A percentile compares a stretch with the other conserved stretches of the same genome.
Evolutionary conservation across 352 stramenopile species (phyloP).

Genomic region (Globisporangium heterothallicum): DNA sequence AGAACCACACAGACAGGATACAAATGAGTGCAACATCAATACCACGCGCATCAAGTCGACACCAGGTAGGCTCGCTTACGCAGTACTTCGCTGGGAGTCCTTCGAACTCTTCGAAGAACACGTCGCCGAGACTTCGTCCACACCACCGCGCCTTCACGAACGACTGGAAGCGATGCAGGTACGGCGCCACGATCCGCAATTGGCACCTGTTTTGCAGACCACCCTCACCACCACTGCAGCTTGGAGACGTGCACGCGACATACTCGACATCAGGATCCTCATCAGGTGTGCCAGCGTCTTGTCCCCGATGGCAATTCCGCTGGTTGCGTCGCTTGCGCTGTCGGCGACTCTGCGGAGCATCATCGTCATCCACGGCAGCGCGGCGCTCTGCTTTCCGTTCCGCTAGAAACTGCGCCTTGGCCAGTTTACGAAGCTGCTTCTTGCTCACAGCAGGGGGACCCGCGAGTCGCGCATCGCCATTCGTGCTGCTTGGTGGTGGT

Average conservation of each 20-base stretch:
- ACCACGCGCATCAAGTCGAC: not conserved
- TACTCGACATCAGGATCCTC: slow-evolving; percentile 22
- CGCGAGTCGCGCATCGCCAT: too few relatives aligned
- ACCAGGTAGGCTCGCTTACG: too few relatives aligned
- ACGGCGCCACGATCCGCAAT: slow-evolving; percentile 71
- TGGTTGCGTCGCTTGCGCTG: slow-evolving; percentile 42
- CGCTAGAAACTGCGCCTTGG: slow-evolving; percentile 30
- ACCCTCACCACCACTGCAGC: slow-evolving; percentile 15
- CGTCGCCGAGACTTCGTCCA: slow-evolving; percentile 69
- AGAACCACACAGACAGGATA: not conserved
- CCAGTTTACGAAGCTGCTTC: slow-evolving; percentile 43
- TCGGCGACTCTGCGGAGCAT: slow-evolving; percentile 1
- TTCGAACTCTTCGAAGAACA: slow-evolving; percentile 69
- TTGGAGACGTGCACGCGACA: slow-evolving; percentile 18
- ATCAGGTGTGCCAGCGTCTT: not conserved
- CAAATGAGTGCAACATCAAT: too few relatives aligned
- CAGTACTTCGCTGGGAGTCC: slow-evolving; percentile 40
- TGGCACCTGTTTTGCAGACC: slow-evolving; percentile 13
- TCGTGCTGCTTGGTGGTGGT: too few relatives aligned
- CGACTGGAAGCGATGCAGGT: slow-evolving; percentile 89
- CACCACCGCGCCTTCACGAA: slow-evolving; percentile 91
- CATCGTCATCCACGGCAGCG: slow-evolving; percentile 7
- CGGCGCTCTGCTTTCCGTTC: slow-evolving; percentile 28
- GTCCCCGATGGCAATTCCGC: slow-evolving; percentile 16
- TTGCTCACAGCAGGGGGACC: slow-evolving; percentile 29